Evolutionary conservation across 768 basidiomycete species (phyloP).

Genomic region (Hemileccinum impolitum): DNA sequence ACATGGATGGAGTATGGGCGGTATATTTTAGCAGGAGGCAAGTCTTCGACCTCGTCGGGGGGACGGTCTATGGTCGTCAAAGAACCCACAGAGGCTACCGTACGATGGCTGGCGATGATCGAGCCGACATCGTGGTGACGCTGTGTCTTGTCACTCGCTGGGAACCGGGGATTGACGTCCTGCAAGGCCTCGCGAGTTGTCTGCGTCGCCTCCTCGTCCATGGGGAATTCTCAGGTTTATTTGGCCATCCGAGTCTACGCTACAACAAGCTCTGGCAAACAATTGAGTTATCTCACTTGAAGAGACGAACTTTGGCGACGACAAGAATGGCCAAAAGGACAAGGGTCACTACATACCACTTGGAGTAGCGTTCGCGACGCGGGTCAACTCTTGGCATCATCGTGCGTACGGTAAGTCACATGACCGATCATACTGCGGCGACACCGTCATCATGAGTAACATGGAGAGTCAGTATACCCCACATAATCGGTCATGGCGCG

Average conservation of each 20-base stretch:
- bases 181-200: not conserved
- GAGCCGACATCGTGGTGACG: conserved; percentile 31
- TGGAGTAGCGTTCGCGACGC: too few species aligned
- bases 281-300: too few species aligned
- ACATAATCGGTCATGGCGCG: not conserved
- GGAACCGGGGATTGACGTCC: not conserved
- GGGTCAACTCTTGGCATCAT: too few species aligned
- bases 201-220: not conserved
- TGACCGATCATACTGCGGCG: not conserved
- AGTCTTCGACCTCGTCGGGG: conserved; percentile 30
- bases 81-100: conserved; percentile 35
- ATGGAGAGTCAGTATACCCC: conserved; percentile 73
- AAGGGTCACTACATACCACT: too few species aligned
- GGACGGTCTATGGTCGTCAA: conserved; percentile 42
- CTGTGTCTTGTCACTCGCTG: conserved; percentile 2
- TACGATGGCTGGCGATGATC: conserved; percentile 33
- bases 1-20: conserved; percentile 61
- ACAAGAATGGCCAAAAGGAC: too few species aligned
- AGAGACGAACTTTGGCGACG: too few species aligned
- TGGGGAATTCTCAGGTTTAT: not conserved
- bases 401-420: not conserved
- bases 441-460: conserved; percentile 55
- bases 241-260: not conserved
- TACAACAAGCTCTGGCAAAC: too few species aligned
- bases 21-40: conserved; percentile 37